Percentiles rank a stretch among this genome's conserved stretches.
Evolutionary conservation across 352 stramenopile genomes (phyloP).

Genomic region (Phytopythium sindhum): DNA sequence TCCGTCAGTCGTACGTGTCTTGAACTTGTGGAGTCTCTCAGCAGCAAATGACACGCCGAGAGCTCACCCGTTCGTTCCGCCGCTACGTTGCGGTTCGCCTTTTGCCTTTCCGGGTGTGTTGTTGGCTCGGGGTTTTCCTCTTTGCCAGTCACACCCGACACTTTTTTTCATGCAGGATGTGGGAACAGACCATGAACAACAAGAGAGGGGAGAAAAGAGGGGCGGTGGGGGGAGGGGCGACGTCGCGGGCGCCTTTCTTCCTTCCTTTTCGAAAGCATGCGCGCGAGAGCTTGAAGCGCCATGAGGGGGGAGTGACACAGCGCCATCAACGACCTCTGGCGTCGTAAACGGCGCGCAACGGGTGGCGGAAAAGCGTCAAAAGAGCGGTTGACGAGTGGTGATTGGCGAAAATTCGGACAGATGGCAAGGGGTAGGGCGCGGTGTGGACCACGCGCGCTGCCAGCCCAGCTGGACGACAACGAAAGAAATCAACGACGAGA

Average conservation of each 20-base stretch:
- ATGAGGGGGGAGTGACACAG: slow-evolving; percentile 12
- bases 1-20: neutral
- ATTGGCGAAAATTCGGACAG: neutral
- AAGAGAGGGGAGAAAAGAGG: neutral
- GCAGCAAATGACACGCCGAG: neutral
- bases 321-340: slow-evolving; percentile 5
- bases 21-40: neutral
- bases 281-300: slow-evolving; percentile 13
- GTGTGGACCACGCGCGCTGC: neutral
- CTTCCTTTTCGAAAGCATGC: neutral
- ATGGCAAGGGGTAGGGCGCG: neutral
- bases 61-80: neutral
- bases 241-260: neutral
- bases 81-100: neutral
- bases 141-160: neutral
- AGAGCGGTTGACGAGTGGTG: neutral
- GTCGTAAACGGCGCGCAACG: neutral
- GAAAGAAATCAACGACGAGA: slow-evolving; percentile 1
- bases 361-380: neutral
- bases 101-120: neutral
- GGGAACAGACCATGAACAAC: too few relatives aligned
- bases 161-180: too few relatives aligned
- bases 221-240: neutral
- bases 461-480: neutral
- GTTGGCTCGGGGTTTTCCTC: neutral